Conservation (phyloP, 2,329 filamentous ascomycete genomes). For the Gremmenia infestans region DNA sequence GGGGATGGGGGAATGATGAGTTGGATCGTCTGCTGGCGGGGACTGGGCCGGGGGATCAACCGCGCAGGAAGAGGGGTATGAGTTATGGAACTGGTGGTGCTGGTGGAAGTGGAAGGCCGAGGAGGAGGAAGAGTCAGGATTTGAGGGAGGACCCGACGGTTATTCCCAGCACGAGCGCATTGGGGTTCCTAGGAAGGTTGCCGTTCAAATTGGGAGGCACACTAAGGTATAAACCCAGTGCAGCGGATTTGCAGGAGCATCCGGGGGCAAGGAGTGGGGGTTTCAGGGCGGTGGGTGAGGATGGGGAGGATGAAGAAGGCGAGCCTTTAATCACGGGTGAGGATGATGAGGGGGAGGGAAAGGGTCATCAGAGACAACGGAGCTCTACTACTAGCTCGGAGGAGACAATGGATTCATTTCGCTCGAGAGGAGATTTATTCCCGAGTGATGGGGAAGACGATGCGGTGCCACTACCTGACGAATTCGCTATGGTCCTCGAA, state of each 20-base stretch:
- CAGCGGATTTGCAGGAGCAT: conserved; percentile 84
- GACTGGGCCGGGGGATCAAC: conserved; percentile 51
- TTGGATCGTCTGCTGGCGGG: conserved; percentile 78
- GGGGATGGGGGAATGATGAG: conserved; percentile 75
- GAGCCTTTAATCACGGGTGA: conserved; percentile 62
- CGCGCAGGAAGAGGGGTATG: conserved; percentile 74
- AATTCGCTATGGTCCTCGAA: conserved; percentile 80
- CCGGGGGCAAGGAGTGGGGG: conserved; percentile 43
- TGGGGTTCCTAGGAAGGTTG: conserved; percentile 78
- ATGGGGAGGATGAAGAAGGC: conserved; percentile 47
- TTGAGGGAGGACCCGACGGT: conserved; percentile 65
- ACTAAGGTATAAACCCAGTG: conserved; percentile 82
- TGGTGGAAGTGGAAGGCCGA: conserved; percentile 17
- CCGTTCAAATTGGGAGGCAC: conserved; percentile 82
- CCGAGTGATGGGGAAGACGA: conserved; percentile 85
- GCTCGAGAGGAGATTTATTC: conserved; percentile 85
- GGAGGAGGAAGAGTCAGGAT: conserved; percentile 50
- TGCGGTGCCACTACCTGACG: conserved; percentile 86
- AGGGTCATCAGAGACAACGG: conserved; percentile 48
- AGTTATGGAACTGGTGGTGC: conserved; percentile 72
- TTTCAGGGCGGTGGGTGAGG: conserved; percentile 32
- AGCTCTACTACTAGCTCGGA: conserved; percentile 77
- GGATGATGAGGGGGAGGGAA: conserved; percentile 7
- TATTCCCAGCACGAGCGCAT: conserved; percentile 80
- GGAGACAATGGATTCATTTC: conserved; percentile 77